These are phyloP conservation scores for Sclerotinia subarctica DNA, from an alignment of 2,329 filamentous ascomycete species.

Conservation along the genomic window DNA sequence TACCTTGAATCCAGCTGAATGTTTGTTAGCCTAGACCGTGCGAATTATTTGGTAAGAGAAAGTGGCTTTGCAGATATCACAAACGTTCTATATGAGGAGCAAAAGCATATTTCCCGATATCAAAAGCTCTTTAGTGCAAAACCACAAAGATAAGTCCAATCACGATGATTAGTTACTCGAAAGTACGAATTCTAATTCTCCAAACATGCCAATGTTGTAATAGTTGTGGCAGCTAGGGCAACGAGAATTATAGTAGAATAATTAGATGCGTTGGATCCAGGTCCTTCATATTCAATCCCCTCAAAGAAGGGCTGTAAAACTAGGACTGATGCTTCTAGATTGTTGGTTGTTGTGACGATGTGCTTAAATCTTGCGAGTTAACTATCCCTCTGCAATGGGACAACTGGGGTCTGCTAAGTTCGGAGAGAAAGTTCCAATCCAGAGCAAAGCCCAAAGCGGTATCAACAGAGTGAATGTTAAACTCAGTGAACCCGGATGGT, in stretches of 20 bases:
- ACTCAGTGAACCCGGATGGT: conserved; percentile 75
- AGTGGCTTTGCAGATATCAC: too few species aligned
- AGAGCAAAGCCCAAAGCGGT: conserved; percentile 77
- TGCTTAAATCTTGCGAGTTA: conserved; percentile 46
- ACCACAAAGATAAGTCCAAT: conserved; percentile 63
- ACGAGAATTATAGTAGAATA: too few species aligned
- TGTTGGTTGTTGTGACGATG: conserved; percentile 61
- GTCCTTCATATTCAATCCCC: too few species aligned
- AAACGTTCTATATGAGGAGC: background rate
- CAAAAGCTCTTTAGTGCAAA: conserved; percentile 51
- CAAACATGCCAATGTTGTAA: conserved; percentile 29
- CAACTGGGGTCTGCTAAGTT: conserved; percentile 23
- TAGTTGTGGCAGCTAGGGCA: too few species aligned
- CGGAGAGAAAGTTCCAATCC: conserved; percentile 36
- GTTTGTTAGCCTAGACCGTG: conserved; percentile 15
- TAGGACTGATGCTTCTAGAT: too few species aligned
- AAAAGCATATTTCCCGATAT: conserved; percentile 47
- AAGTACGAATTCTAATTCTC: conserved; percentile 55
- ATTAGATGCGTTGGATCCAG: too few species aligned
- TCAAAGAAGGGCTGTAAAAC: too few species aligned
- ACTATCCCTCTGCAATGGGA: background rate
- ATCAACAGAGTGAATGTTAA: conserved; percentile 75
- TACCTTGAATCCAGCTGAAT: conserved; percentile 43
- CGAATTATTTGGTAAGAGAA: background rate
- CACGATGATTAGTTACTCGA: conserved; percentile 63